Base-by-base conservation (phyloP, 495 filamentous ascomycete species). In the Paragyromitra xinjiangensis region DNA sequence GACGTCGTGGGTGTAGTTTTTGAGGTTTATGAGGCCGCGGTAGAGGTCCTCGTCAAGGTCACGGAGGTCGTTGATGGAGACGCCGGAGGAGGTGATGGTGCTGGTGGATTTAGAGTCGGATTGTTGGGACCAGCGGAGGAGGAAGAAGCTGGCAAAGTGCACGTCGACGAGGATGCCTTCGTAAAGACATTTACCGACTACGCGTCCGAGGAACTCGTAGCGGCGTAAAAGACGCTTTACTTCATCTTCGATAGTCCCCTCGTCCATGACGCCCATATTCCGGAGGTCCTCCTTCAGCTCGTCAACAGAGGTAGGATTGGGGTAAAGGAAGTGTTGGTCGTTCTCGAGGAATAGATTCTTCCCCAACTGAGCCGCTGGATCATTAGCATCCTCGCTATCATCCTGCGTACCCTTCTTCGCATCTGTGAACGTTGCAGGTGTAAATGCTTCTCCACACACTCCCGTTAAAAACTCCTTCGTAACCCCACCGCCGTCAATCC, bases 401-500 rank as follows among this genome's bases (percentile, higher is more conserved):
- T 45, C 61, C 19, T 71, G 39, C 6, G 64, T 4, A n/a, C 19
- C 45, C 6, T 40, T 45, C n/a, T 80, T 45, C 6, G 55, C 83
- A 22, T 85, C 84, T 39, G 86, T 84, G 5, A 82, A 82, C 22
- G 83, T 83, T 14, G 84, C 82, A 4, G 88, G 87, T 55, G 86
- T 87, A 82, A 99, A 98, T 9, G 94, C 94, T 83, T 98, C 92
- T 6, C 88, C 91, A 1, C 93, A 97, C 16, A 98, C 89, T 77
- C 93, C 95, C 0, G 92, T 97, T 39, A 98, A 86, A 79, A 99
- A 99, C 80, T 99, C 95, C 80, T 99, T 99, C 14, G 95, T 98
- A 16, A 99, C 95, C 56, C 95, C 95, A 39, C 95, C 95, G 0
- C 95, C 95, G 82, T 99, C 95, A 72, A 99, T 98, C 40, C 95